These are phyloP conservation scores for Friedmanniomyces endolithicus DNA, from an alignment of 495 filamentous ascomycete genomes.

Conservation along the genomic window DNA sequence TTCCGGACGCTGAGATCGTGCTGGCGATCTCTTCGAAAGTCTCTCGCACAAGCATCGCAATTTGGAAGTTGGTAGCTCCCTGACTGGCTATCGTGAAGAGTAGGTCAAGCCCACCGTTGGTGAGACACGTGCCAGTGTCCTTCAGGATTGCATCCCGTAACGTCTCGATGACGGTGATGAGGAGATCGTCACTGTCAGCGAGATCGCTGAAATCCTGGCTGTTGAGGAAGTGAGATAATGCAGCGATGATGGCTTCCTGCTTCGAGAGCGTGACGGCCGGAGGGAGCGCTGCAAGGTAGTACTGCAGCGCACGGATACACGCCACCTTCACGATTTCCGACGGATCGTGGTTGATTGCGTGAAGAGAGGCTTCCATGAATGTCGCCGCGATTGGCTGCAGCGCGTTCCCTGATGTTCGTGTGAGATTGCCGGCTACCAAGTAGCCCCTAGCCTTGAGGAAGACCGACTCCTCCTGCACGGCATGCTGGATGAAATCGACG, in stretches of 20 bases:
- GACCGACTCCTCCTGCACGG: conserved; percentile 52
- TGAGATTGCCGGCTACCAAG: conserved; percentile 65
- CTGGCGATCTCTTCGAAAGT: conserved; percentile 77
- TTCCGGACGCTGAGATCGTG: conserved; percentile 48
- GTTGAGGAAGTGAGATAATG: conserved; percentile 65
- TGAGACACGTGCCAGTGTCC: conserved; percentile 56
- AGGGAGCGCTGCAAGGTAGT: conserved; percentile 54
- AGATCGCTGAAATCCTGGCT: conserved; percentile 68
- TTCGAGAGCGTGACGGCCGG: conserved; percentile 42
- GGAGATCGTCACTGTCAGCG: conserved; percentile 75
- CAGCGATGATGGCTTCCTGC: conserved; percentile 60
- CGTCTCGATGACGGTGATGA: conserved; percentile 81
- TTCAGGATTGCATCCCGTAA: conserved; percentile 70
- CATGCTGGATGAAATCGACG: conserved; percentile 63
- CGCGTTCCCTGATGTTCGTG: conserved; percentile 40
- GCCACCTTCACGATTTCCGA: conserved; percentile 84
- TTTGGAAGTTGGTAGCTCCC: conserved; percentile 76
- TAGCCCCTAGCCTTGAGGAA: conserved; percentile 77
- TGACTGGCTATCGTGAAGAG: conserved; percentile 81
- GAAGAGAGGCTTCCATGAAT: conserved; percentile 64
- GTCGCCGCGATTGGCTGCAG: conserved; percentile 42
- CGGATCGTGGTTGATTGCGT: conserved; percentile 58
- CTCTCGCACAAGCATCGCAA: conserved; percentile 70
- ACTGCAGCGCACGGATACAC: conserved; percentile 78
- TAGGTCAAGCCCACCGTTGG: conserved; percentile 55